Evolutionary conservation across 306 rosid species (phyloP).

Genomic region (Glycine tomentella): DNA sequence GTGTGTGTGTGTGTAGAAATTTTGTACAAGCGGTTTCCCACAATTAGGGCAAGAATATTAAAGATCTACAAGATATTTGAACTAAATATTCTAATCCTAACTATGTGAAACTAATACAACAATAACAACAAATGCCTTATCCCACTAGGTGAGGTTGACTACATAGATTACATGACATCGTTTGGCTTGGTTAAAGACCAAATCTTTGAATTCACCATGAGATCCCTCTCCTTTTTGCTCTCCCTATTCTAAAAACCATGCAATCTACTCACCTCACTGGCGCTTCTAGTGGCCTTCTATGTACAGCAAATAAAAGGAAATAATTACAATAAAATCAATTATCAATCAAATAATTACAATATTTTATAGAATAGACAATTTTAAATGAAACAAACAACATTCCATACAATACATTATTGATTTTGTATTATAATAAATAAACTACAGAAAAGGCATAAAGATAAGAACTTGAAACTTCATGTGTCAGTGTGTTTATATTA

Average conservation of each 20-base stretch:
- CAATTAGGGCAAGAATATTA: not conserved
- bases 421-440: conserved; percentile 1
- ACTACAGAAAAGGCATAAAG: not conserved
- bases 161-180: not conserved
- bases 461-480: not conserved
- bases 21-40: not conserved
- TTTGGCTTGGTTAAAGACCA: no score
- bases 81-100: not conserved
- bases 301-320: not conserved
- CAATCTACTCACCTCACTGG: not conserved
- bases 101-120: no score
- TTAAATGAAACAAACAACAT: conserved; percentile 15
- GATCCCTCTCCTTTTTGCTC: no score
- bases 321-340: not conserved
- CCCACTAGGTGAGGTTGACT: no score
- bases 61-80: not conserved
- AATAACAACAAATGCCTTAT: no score
- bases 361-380: conserved; percentile 15
- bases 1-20: no score
- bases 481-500: conserved; percentile 36
- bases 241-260: not conserved
- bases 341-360: not conserved
- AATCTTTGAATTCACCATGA: no score
- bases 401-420: conserved; percentile 17
- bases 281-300: not conserved